Percentiles rank a stretch among this genome's conserved stretches.
These are phyloP conservation scores for Cercospora sp. DNA, from an alignment of 2,329 filamentous ascomycete genomes.

Conservation along the genomic window DNA sequence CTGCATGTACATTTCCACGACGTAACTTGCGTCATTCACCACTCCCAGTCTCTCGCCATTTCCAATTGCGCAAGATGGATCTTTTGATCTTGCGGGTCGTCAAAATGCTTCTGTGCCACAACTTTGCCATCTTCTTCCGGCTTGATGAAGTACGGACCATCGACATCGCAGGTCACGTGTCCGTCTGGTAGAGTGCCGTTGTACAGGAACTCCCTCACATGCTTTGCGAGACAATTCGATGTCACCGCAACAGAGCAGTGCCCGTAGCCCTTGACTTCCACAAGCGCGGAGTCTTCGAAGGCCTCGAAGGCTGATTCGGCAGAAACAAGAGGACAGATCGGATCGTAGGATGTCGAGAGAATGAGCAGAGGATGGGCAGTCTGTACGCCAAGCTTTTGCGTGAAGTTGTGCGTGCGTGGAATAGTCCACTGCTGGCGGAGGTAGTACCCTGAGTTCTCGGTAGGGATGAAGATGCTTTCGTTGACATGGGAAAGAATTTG, in stretches of 20 bases:
- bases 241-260: conserved; percentile 27
- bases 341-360: conserved; percentile 27
- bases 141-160: conserved; percentile 28
- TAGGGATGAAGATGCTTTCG: conserved; percentile 24
- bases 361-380: conserved; percentile 27
- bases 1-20: background rate
- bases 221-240: conserved; percentile 27
- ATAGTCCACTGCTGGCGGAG: conserved; percentile 24
- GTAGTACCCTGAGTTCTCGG: conserved; percentile 23
- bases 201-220: conserved; percentile 26
- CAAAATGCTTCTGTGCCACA: conserved; percentile 21
- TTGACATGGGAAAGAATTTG: conserved; percentile 24
- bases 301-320: conserved; percentile 22
- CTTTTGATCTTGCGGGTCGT: conserved; percentile 18
- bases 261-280: conserved; percentile 28
- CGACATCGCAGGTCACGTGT: conserved; percentile 27
- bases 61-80: conserved; percentile 30
- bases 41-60: conserved; percentile 28
- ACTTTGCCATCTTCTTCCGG: conserved; percentile 29
- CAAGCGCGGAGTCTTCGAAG: conserved; percentile 22
- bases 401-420: conserved; percentile 25
- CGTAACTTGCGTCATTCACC: background rate
- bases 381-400: conserved; percentile 16
- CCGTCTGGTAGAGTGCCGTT: conserved; percentile 23
- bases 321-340: conserved; percentile 27